Evolutionary conservation across 106 monocot genomes (phyloP).

Genomic region (Amphibolis antarctica): DNA sequence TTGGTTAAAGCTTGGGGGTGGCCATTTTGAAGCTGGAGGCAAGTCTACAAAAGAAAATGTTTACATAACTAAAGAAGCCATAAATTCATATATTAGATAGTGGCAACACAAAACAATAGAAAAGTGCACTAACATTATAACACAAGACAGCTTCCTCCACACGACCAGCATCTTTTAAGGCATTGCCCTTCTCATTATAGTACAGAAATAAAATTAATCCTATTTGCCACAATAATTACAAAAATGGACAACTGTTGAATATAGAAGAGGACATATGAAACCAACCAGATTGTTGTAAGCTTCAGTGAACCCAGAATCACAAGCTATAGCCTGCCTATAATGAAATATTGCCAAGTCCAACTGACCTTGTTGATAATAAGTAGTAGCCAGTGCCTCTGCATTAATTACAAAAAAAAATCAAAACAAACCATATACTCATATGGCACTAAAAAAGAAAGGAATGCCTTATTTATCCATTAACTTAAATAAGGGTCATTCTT

Average conservation of each 20-base stretch:
- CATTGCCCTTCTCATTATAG: conserved; percentile 66
- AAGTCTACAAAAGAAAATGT: conserved; percentile 39
- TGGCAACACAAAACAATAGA: background rate
- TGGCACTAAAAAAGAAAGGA: background rate
- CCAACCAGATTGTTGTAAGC: conserved; percentile 91
- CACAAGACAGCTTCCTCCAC: conserved; percentile 73
- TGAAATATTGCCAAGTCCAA: conserved; percentile 82
- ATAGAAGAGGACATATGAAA: conserved; percentile 1
- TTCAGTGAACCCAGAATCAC: conserved; percentile 74
- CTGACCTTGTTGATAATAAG: conserved; percentile 84
- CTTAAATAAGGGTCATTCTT: too few relatives aligned
- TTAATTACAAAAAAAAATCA: conserved; percentile 5
- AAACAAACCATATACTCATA: background rate
- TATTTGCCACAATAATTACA: background rate
- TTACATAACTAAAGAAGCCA: background rate
- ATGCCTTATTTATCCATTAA: background rate
- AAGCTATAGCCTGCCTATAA: conserved; percentile 74
- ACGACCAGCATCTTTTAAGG: conserved; percentile 80
- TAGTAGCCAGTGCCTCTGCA: conserved; percentile 75
- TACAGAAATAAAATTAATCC: background rate
- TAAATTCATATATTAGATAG: background rate
- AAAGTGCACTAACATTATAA: conserved; percentile 23
- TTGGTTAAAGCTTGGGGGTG: conserved; percentile 96
- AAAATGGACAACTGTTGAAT: background rate
- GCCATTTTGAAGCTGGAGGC: conserved; percentile 71